A percentile compares a stretch with the other conserved stretches of the same genome.
Conservation (phyloP, 441 rosid species). For the Breynia disticha region DNA sequence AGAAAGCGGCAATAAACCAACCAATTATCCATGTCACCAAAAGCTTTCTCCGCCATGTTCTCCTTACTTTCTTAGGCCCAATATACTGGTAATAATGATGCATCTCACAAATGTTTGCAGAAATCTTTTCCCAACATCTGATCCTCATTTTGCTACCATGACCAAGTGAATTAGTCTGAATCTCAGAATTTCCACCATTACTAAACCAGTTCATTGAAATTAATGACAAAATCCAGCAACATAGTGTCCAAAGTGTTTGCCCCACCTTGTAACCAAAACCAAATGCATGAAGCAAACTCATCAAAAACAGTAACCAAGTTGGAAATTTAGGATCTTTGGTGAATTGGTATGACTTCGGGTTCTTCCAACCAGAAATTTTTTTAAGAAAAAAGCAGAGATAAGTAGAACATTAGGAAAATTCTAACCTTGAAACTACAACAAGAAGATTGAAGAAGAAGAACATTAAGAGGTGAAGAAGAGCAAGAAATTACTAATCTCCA, state of each 20-base stretch:
- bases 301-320: constrained; percentile 40
- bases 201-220: constrained; percentile 54
- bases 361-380: constrained; percentile 20
- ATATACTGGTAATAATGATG: constrained; percentile 42
- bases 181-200: constrained; percentile 48
- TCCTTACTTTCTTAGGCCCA: constrained; percentile 50
- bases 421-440: constrained; percentile 16
- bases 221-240: constrained; percentile 59
- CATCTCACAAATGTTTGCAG: constrained; percentile 35
- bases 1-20: constrained; percentile 39
- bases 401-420: constrained; percentile 25
- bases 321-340: constrained; percentile 19
- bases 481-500: constrained; percentile 14
- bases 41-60: constrained; percentile 56
- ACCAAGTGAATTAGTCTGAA: constrained; percentile 39
- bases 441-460: constrained; percentile 10
- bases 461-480: constrained; percentile 5
- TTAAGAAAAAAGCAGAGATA: constrained; percentile 2
- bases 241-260: constrained; percentile 68
- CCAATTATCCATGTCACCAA: constrained; percentile 50
- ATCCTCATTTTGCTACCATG: constrained; percentile 48
- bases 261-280: constrained; percentile 76
- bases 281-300: constrained; percentile 62
- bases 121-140: constrained; percentile 49
- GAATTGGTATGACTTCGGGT: constrained; percentile 24